phyloP scores from a whole-genome alignment of 257 asterid species.

The Solanum commersonii region DNA sequence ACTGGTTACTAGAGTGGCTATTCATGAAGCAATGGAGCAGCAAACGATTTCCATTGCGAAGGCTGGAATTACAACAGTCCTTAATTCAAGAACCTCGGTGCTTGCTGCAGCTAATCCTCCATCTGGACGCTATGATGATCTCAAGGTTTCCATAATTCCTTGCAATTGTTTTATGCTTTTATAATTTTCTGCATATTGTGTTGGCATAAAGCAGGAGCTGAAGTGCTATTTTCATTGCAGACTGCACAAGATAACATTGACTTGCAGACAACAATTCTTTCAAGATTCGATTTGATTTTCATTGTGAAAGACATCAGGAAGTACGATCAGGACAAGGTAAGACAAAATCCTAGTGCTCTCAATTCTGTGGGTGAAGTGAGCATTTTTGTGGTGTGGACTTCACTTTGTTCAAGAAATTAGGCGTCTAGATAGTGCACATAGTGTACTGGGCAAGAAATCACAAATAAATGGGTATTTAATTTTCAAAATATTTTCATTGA shows the following conservation, averaged over 20 bases:
- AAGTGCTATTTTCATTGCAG: constrained; percentile 32
- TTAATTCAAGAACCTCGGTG: constrained; percentile 97
- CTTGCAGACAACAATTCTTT: constrained; percentile 96
- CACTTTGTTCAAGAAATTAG: background rate
- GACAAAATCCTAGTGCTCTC: background rate
- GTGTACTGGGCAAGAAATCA: background rate
- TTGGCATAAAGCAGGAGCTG: constrained; percentile 7
- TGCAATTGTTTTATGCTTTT: background rate
- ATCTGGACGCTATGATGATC: constrained; percentile 97
- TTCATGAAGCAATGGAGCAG: constrained; percentile 99
- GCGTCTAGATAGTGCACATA: background rate
- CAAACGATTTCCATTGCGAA: constrained; percentile 99
- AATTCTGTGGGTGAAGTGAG: background rate
- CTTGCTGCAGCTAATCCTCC: constrained; percentile 99
- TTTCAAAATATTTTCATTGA: background rate
- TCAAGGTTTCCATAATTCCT: constrained; percentile 41
- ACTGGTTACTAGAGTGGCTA: constrained; percentile 69
- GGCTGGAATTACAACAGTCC: constrained; percentile 99
- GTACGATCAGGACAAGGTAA: constrained; percentile 93
- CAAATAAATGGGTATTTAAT: background rate
- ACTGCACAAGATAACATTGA: constrained; percentile 99
- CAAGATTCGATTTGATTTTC: constrained; percentile 91
- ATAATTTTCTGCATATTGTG: background rate
- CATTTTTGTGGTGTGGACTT: background rate
- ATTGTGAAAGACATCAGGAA: constrained; percentile 89